These are phyloP conservation scores for Leccinum aurantiacum DNA, from an alignment of 768 basidiomycete species.

Conservation along the genomic window DNA sequence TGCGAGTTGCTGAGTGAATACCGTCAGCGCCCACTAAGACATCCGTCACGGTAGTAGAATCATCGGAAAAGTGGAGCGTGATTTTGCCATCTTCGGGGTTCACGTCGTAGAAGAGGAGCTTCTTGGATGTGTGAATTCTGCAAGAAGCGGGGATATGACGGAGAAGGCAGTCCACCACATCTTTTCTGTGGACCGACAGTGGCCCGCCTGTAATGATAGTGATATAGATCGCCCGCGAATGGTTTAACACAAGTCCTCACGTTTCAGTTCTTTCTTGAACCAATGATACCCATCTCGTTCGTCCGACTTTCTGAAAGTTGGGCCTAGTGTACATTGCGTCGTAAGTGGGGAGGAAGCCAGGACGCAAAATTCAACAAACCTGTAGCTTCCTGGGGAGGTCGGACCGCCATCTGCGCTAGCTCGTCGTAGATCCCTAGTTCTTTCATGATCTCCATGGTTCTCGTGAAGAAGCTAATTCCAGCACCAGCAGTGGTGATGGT, in stretches of 20 bases:
- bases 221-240: background rate
- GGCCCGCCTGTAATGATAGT: slow-evolving; percentile 26
- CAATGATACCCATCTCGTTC: slow-evolving; percentile 33
- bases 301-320: slow-evolving; percentile 35
- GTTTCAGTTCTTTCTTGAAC: slow-evolving; percentile 25
- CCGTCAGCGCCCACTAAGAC: too few relatives aligned
- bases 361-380: slow-evolving; percentile 9
- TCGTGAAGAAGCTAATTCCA: slow-evolving; percentile 48
- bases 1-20: too few relatives aligned
- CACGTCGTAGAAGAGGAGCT: slow-evolving; percentile 32
- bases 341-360: background rate
- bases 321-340: slow-evolving; percentile 12
- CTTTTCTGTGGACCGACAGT: slow-evolving; percentile 37
- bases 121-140: slow-evolving; percentile 36
- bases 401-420: slow-evolving; percentile 15
- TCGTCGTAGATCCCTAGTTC: slow-evolving; percentile 41
- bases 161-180: slow-evolving; percentile 35
- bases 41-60: too few relatives aligned
- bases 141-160: slow-evolving; percentile 29
- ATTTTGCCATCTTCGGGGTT: slow-evolving; percentile 25
- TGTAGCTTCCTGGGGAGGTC: slow-evolving; percentile 18
- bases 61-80: slow-evolving; percentile 30
- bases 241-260: slow-evolving; percentile 13
- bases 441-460: slow-evolving; percentile 43
- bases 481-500: slow-evolving; percentile 44